Evolutionary conservation across 208 protist genomes (phyloP).

Genomic region (Leishmania tarentolae): DNA sequence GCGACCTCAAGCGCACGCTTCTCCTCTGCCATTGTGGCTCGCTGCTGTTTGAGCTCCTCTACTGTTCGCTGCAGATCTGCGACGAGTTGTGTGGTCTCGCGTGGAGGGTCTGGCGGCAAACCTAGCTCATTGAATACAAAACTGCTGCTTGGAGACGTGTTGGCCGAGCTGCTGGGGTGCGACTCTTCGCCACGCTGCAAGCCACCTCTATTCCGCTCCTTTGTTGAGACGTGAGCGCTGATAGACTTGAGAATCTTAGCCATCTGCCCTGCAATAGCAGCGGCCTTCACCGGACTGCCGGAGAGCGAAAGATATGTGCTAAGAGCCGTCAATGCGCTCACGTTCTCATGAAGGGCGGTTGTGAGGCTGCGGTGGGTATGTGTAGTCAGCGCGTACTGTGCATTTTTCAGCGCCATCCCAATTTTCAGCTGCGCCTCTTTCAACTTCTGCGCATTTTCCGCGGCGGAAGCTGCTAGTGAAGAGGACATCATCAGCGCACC

Average conservation of each 20-base stretch:
- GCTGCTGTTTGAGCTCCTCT: conserved; percentile 26
- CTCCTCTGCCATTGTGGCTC: conserved; percentile 12
- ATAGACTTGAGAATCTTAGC: conserved; percentile 63
- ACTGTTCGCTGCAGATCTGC: conserved; percentile 23
- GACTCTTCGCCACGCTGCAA: conserved; percentile 18
- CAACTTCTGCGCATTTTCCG: conserved; percentile 38
- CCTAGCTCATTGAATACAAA: conserved; percentile 12
- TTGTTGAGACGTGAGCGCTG: conserved; percentile 30
- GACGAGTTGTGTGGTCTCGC: conserved; percentile 11
- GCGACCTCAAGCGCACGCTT: conserved; percentile 15
- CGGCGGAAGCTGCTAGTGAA: conserved; percentile 5
- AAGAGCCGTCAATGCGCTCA: conserved; percentile 50
- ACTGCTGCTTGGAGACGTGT: conserved; percentile 21
- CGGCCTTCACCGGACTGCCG: conserved; percentile 62
- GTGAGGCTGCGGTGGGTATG: conserved; percentile 36
- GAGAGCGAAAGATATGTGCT: conserved; percentile 59
- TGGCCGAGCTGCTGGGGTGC: conserved; percentile 21
- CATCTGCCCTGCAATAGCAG: conserved; percentile 63
- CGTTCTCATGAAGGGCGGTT: conserved; percentile 48
- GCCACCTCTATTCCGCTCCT: conserved; percentile 15
- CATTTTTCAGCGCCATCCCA: conserved; percentile 60
- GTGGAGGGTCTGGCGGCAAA: conserved; percentile 6
- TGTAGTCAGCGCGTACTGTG: conserved; percentile 62
- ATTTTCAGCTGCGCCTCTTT: conserved; percentile 55
- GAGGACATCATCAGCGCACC: not conserved